Evolutionary conservation across 169 alveolate genomes (phyloP).

Genomic region (Neospora caninum): DNA sequence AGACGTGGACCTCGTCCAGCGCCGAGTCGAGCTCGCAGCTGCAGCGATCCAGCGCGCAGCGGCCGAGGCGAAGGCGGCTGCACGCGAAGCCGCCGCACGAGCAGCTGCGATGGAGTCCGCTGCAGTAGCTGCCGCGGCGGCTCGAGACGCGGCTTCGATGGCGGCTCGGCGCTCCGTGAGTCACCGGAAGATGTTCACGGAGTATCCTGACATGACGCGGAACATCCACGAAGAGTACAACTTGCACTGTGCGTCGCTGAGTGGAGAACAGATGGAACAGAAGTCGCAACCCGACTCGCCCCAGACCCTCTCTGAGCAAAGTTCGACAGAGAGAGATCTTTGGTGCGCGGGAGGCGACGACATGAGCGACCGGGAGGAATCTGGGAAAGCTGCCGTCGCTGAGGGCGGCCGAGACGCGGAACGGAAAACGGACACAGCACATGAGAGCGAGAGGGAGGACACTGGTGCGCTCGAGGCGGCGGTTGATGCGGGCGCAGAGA

Average conservation of each 20-base stretch:
- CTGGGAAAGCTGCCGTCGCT: no score
- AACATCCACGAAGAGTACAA: slow-evolving; percentile 56
- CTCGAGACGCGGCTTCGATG: slow-evolving; percentile 38
- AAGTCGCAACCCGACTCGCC: background rate
- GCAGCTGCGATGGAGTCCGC: slow-evolving; percentile 62
- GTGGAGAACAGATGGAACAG: no score
- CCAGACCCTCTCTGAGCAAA: background rate
- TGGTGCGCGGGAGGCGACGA: no score
- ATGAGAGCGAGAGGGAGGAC: background rate
- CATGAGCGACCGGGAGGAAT: no score
- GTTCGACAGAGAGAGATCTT: background rate
- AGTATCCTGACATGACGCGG: slow-evolving; percentile 55
- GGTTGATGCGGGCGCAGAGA: no score
- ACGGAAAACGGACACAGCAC: no score
- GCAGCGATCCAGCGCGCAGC: slow-evolving; percentile 45
- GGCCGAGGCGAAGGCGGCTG: slow-evolving; percentile 53
- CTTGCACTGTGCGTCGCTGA: slow-evolving; percentile 7
- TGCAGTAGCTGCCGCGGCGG: slow-evolving; percentile 33
- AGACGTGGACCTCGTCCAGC: slow-evolving; percentile 18
- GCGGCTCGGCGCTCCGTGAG: background rate
- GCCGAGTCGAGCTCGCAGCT: background rate
- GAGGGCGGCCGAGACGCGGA: no score
- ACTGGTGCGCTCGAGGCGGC: background rate
- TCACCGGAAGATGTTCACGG: slow-evolving; percentile 18
- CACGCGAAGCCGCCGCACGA: slow-evolving; percentile 43